Evolutionary conservation across 2,329 filamentous ascomycete species (phyloP), one percentile per base, ranked within the genome.

Genomic region (Diplodia scrobiculata): DNA sequence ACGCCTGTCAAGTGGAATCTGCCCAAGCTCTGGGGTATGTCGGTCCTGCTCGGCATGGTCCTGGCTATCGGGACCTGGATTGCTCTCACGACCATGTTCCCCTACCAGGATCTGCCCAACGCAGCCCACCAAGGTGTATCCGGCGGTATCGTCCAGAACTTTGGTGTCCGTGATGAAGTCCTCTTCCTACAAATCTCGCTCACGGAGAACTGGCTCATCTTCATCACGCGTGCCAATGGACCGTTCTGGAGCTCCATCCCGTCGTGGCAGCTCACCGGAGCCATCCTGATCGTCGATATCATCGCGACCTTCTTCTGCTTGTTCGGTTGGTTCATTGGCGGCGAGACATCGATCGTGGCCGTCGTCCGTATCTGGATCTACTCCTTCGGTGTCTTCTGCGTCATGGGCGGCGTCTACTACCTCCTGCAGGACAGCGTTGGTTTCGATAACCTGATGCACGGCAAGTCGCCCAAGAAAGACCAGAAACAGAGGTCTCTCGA

Each of bases 201-300:
- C 65, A 93, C 92, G 68, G 91, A 96, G 84, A 97, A 96, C 83
- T 96, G 92, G 92, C 86, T 96, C 63, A 97, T 97, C 80, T 96
- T 97, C 84, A 94, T 96, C 81, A 96, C 92, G 70, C 91, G 92
- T 84, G 90, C 91, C 80, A 93, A 93, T 80, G 91, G 92, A 74
- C 91, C 91, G 65, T 94, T 96, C 85, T 96, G 91, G 91, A 92
- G 90, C 2, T 93, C 90, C 27, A 86, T 92, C 67, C 92, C 92
- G 68, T 96, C 91, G 68, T 93, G 91, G 90, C 91, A 96, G 79
- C 84, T 96, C 52, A 79, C 84, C 65, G 88, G 88, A 68, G 92
- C 92, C 70, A 92, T 96, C 70, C 77, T 95, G 55, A 71, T 91
- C 59, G 92, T 96, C 74, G 91, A 96, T 75, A 84, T 95, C 72